Base-by-base conservation (phyloP, 495 filamentous ascomycete species). In the Chlorociboria aeruginascens region DNA sequence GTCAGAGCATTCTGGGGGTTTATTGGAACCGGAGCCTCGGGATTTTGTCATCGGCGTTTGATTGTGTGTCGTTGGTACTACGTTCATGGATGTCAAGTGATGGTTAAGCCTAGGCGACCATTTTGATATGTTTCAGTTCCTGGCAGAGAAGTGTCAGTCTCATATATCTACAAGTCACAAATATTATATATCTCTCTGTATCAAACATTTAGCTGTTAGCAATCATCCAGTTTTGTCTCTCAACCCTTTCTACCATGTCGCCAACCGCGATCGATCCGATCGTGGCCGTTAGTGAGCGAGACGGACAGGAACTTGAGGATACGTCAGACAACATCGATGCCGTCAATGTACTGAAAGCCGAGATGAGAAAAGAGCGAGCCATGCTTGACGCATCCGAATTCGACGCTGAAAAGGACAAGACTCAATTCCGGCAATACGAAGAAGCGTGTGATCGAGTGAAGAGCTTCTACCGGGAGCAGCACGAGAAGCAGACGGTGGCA, bases 401-500 rank as follows among this genome's bases (percentile, higher is more conserved):
- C 63, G 83, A 89, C 63, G 62, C 77, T 46, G 65, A 73, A 30
- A 94, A 90, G 55, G 84, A 92, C 72, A 90, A 90, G 64, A 73
- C 79, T 9, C 66, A 79, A 51, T 94, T 94, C 68, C 75, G 83
- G 25, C 82, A 86, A 57, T 92, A 87, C 67, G 76, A 82, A 43
- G 74, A 78, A 20, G 83, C 85, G 50, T 86, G 82, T 63, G 79
- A 84, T 65, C 73, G 84, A 20, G 84, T 92, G 57, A 83, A 84
- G 66, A 71, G 70, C 69, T 92, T 92, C 68, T 92, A 92, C 71
- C 69, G 70, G 30, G 84, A 89, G 61, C 85, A 89, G 55, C 86
- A 92, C 65, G 74, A 74, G 62, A 86, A 86, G 68, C 85, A 92
- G 58, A 92, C 84, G 0, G 81, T 89, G 0, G 83, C 83, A 11